Conservation (phyloP, 2,329 filamentous ascomycete species). For the Colletotrichum agaves region DNA sequence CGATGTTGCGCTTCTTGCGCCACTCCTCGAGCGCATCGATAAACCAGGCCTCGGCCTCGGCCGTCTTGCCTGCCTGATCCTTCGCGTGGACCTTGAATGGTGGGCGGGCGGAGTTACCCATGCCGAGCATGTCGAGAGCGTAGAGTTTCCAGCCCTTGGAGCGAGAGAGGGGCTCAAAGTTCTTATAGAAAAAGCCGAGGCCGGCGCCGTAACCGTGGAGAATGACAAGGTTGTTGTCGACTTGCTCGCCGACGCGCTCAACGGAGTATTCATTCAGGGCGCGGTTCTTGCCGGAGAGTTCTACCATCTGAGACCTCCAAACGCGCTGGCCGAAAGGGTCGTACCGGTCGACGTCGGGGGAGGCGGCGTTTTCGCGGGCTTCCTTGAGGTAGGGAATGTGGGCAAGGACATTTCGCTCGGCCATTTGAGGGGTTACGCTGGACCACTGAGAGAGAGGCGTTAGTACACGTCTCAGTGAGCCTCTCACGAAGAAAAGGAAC, state of each 20-base stretch:
- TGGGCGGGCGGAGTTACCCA: slow-evolving; percentile 44
- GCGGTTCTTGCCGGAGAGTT: slow-evolving; percentile 85
- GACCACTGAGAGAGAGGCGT: slow-evolving; percentile 74
- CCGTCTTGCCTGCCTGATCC: slow-evolving; percentile 80
- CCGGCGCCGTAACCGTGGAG: slow-evolving; percentile 97
- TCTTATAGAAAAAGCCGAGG: slow-evolving; percentile 98
- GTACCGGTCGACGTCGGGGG: slow-evolving; percentile 54
- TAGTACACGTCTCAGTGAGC: neutral
- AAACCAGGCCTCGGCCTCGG: slow-evolving; percentile 95
- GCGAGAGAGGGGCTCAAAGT: slow-evolving; percentile 89
- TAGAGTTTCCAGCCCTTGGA: slow-evolving; percentile 87
- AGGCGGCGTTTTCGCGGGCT: slow-evolving; percentile 73
- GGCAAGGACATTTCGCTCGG: slow-evolving; percentile 88
- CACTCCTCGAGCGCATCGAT: slow-evolving; percentile 96
- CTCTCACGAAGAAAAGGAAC: slow-evolving; percentile 45
- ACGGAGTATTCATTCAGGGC: slow-evolving; percentile 94
- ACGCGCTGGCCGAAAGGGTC: slow-evolving; percentile 87
- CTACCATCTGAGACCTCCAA: slow-evolving; percentile 88
- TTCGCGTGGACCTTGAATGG: slow-evolving; percentile 82
- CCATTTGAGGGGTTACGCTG: slow-evolving; percentile 80
- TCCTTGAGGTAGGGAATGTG: slow-evolving; percentile 86
- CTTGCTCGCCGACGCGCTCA: slow-evolving; percentile 81
- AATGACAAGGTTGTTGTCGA: slow-evolving; percentile 91
- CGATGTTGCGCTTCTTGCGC: slow-evolving; percentile 87
- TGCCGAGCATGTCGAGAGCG: slow-evolving; percentile 59